Conservation (phyloP, 441 rosid species). For the Adansonia rubrostipa region DNA sequence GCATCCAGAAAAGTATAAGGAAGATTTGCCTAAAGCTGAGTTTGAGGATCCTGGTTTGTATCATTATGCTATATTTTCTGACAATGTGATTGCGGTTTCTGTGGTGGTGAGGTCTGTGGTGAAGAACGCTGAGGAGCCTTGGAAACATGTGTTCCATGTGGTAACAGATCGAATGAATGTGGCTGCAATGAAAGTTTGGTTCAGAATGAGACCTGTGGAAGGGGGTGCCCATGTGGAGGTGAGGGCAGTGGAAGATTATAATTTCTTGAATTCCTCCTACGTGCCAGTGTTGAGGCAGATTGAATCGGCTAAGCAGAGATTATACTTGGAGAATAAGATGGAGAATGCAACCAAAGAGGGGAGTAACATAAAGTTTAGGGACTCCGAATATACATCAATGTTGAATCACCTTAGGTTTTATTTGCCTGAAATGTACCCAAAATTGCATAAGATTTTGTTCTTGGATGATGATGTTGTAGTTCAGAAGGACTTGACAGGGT, state of each 20-base stretch:
- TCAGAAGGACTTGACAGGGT: slow-evolving; percentile 77
- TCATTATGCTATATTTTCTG: slow-evolving; percentile 85
- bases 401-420: slow-evolving; percentile 81
- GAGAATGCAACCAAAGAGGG: slow-evolving; percentile 63
- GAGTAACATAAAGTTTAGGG: slow-evolving; percentile 52
- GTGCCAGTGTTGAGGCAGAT: slow-evolving; percentile 79
- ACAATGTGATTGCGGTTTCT: slow-evolving; percentile 89
- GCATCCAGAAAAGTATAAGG: slow-evolving; percentile 70
- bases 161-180: slow-evolving; percentile 84
- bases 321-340: slow-evolving; percentile 49
- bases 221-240: slow-evolving; percentile 81
- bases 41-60: slow-evolving; percentile 75
- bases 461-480: slow-evolving; percentile 83
- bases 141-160: slow-evolving; percentile 91
- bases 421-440: slow-evolving; percentile 83
- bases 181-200: slow-evolving; percentile 96
- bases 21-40: slow-evolving; percentile 54
- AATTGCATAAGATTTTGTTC: slow-evolving; percentile 69
- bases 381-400: slow-evolving; percentile 66
- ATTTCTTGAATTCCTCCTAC: slow-evolving; percentile 68
- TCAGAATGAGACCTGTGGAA: slow-evolving; percentile 83
- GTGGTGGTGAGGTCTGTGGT: slow-evolving; percentile 90
- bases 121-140: slow-evolving; percentile 84
- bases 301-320: slow-evolving; percentile 65
- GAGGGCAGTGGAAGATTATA: slow-evolving; percentile 75